Evolutionary conservation across 2,329 filamentous ascomycete genomes (phyloP).

Genomic region (Tolypocladium cylindrosporum): DNA sequence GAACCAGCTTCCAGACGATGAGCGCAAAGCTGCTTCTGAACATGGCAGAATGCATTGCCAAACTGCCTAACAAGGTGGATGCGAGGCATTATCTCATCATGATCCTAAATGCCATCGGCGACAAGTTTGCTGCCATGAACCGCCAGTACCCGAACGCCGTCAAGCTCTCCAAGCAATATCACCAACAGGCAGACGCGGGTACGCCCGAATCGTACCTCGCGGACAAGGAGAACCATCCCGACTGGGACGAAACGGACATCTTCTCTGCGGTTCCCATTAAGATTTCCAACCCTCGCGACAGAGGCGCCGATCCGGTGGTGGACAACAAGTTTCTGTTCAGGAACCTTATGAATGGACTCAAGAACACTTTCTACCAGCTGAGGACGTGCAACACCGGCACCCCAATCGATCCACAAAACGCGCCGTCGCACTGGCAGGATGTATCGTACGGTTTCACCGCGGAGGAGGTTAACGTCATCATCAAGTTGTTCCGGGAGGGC

Average conservation of each 20-base stretch:
- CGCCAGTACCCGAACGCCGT: slow-evolving; percentile 89
- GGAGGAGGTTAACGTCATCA: slow-evolving; percentile 91
- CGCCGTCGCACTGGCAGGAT: slow-evolving; percentile 86
- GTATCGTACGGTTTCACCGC: slow-evolving; percentile 94
- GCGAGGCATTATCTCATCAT: slow-evolving; percentile 92
- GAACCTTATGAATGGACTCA: slow-evolving; percentile 89
- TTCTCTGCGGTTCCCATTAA: slow-evolving; percentile 96
- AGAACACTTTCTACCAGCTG: slow-evolving; percentile 93
- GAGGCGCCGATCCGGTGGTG: slow-evolving; percentile 78
- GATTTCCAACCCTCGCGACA: slow-evolving; percentile 80
- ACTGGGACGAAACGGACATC: slow-evolving; percentile 98
- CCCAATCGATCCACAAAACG: slow-evolving; percentile 64
- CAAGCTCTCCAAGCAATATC: slow-evolving; percentile 75
- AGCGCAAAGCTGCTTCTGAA: slow-evolving; percentile 94
- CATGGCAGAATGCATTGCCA: slow-evolving; percentile 96
- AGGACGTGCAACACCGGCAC: slow-evolving; percentile 75
- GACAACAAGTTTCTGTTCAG: slow-evolving; percentile 99
- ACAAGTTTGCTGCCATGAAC: slow-evolving; percentile 98
- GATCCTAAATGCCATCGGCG: slow-evolving; percentile 94
- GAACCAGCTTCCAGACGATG: slow-evolving; percentile 99
- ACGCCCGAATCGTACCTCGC: slow-evolving; percentile 71
- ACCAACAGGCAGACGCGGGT: slow-evolving; percentile 54
- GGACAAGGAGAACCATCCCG: slow-evolving; percentile 68
- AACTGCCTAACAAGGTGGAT: slow-evolving; percentile 85
- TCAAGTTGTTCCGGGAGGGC: slow-evolving; percentile 94